These are phyloP conservation scores for Suhomyces ambrosiae DNA, from an alignment of 1,139 yeast species.

Conservation along the genomic window DNA sequence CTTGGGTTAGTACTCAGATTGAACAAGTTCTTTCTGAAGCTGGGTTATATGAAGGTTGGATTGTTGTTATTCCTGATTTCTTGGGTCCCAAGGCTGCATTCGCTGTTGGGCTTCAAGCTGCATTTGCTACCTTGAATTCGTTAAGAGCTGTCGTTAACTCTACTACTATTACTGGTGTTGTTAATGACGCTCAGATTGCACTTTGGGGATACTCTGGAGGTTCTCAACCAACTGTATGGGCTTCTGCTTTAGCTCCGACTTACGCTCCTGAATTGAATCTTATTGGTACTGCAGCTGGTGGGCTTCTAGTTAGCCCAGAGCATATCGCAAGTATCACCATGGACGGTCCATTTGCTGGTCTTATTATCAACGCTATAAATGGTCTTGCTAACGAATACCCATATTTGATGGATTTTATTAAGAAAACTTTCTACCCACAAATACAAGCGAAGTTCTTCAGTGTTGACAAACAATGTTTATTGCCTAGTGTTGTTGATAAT, in stretches of 20 bases:
- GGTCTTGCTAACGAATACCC: constrained; percentile 26
- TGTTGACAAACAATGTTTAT: not conserved
- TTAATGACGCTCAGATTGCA: constrained; percentile 17
- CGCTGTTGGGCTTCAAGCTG: constrained; percentile 33
- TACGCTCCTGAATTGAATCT: constrained; percentile 25
- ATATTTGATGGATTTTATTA: constrained; percentile 3
- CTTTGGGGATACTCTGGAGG: constrained; percentile 27
- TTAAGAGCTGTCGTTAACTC: constrained; percentile 12
- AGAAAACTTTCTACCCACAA: not conserved
- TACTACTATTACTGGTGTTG: constrained; percentile 16
- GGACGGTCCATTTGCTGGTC: not conserved
- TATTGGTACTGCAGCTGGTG: constrained; percentile 22
- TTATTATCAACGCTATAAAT: not conserved
- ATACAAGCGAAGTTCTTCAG: not conserved
- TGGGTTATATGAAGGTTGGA: constrained; percentile 22
- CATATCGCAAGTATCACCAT: constrained; percentile 24
- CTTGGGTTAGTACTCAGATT: constrained; percentile 1
- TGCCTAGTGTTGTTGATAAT: not conserved
- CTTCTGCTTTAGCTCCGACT: constrained; percentile 20
- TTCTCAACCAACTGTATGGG: constrained; percentile 23
- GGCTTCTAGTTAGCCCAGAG: constrained; percentile 25
- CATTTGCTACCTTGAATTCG: constrained; percentile 30
- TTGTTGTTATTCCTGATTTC: constrained; percentile 23
- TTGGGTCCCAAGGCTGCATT: constrained; percentile 32
- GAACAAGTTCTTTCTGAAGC: constrained; percentile 13